A percentile compares a stretch with the other conserved stretches of the same genome.
Evolutionary conservation across 140 eudicot species (phyloP).

Genomic region (Oenanthe javanica): DNA sequence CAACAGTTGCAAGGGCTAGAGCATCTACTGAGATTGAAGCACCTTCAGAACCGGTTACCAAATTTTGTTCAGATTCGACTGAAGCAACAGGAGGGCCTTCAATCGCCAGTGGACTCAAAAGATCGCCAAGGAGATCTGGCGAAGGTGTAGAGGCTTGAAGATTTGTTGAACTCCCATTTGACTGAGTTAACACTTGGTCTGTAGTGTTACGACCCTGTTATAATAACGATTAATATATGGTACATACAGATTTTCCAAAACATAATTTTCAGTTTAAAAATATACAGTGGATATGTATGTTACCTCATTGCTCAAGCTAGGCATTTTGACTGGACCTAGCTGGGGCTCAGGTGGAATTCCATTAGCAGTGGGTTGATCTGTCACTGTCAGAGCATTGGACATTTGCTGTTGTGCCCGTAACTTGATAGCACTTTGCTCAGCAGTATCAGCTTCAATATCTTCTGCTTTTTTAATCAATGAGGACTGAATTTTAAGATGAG

Average conservation of each 20-base stretch:
- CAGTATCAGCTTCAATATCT: conserved; percentile 93
- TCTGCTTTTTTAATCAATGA: conserved; percentile 87
- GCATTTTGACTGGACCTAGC: conserved; percentile 73
- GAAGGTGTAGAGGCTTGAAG: conserved; percentile 60
- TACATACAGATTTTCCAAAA: neutral
- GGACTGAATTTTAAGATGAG: conserved; percentile 39
- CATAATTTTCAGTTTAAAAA: neutral
- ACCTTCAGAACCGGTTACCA: conserved; percentile 34
- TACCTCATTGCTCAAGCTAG: conserved; percentile 53
- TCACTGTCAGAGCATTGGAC: conserved; percentile 75
- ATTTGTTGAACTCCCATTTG: conserved; percentile 71
- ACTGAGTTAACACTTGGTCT: conserved; percentile 40
- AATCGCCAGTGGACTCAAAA: conserved; percentile 80
- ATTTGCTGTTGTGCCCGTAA: conserved; percentile 82
- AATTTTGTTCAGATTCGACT: conserved; percentile 37
- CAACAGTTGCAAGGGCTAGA: conserved; percentile 78
- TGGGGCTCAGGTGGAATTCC: conserved; percentile 64
- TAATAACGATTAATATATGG: neutral
- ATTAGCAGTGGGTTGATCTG: conserved; percentile 71
- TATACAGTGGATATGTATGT: conserved; percentile 14
- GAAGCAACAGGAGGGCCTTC: conserved; percentile 68
- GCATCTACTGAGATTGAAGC: conserved; percentile 43
- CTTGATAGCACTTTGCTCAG: conserved; percentile 93
- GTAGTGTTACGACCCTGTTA: conserved; percentile 44
- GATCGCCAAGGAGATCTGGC: conserved; percentile 90